These are phyloP conservation scores for Gracilaria vermiculophylla DNA, from an alignment of 23 red algal species.

Conservation along the genomic window DNA sequence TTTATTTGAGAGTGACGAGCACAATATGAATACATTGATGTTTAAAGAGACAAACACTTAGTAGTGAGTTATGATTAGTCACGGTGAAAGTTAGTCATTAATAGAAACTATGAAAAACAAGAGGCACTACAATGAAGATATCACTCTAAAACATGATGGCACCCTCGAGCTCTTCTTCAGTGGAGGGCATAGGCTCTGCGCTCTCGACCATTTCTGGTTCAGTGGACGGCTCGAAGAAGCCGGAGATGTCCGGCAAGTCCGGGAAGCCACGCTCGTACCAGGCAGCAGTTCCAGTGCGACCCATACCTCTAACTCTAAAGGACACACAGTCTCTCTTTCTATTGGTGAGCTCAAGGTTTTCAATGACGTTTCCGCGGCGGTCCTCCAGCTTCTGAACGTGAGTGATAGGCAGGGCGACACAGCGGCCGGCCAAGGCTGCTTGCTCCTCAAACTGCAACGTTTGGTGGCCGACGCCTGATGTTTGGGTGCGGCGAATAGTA, in stretches of 20 bases:
- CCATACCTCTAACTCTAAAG: background rate
- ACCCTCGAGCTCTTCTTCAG: too few relatives aligned
- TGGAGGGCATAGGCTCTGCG: background rate
- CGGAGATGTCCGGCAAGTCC: background rate
- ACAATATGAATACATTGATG: too few relatives aligned
- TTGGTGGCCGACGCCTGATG: background rate
- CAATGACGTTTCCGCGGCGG: background rate
- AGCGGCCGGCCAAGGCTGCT: background rate
- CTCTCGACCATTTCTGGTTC: background rate
- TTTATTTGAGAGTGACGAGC: too few relatives aligned
- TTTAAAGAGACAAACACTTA: too few relatives aligned
- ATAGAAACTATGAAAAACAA: too few relatives aligned
- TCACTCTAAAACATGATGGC: too few relatives aligned
- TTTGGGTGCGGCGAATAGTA: background rate
- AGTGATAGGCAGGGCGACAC: background rate
- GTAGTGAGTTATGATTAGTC: too few relatives aligned
- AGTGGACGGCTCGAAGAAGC: background rate
- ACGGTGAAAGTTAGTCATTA: too few relatives aligned
- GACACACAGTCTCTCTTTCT: background rate
- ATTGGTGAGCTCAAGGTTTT: background rate
- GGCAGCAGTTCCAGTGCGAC: background rate
- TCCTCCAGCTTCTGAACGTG: background rate
- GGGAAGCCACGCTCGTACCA: background rate
- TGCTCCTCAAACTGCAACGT: background rate
- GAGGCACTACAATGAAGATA: too few relatives aligned